Base-by-base conservation (phyloP, 441 rosid genomes). In the Arabidopsis lyrata region DNA sequence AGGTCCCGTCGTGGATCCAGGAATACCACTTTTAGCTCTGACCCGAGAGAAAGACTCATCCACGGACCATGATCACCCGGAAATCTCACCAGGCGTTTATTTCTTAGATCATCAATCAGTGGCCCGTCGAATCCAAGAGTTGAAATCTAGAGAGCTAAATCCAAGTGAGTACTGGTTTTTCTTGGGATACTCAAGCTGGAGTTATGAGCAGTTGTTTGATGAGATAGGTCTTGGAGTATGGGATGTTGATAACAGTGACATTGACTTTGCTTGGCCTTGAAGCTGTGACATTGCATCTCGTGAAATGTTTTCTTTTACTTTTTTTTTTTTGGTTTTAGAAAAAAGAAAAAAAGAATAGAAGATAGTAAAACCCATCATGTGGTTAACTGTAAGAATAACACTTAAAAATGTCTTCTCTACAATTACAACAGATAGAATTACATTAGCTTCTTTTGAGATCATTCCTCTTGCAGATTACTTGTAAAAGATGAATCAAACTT, bases 131-230 rank as follows among this genome's bases (percentile, higher is more conserved):
- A 85, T 91, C 29, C 77, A 87, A 73, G 85, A 76, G 68, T 50
- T 79, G 27, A 68, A 79, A 47, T 78, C 83, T 2, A 87, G 87
- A 74, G 85, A 77, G 55, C 78, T 69, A 34, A 83, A 85, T 8
- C 50, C 86, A 2, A 15, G 68, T 4, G 88, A 86, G 38, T 91
- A 87, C 76, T 95, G 97, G 97, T 93, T 95, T 79, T 93, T 95
- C 89, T 72, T 93, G 78, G 99, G 99, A 10, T 86, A 81, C 71
- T 82, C 97, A 0, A 81, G 86, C 75, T 95, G 99, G 99, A 85
- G 85, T 44, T 87, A 97, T 90, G 79, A 81, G 5, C 99, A 95
- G 76, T 72, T 95, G 69, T 83, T 84, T 41, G 70, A 84, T 52
- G 99, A 95, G 86, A 86, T 93, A 12, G 69, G 79, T 8, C 78